Base-by-base conservation (phyloP, 2,329 filamentous ascomycete genomes). In the Colletotrichum falcatum region DNA sequence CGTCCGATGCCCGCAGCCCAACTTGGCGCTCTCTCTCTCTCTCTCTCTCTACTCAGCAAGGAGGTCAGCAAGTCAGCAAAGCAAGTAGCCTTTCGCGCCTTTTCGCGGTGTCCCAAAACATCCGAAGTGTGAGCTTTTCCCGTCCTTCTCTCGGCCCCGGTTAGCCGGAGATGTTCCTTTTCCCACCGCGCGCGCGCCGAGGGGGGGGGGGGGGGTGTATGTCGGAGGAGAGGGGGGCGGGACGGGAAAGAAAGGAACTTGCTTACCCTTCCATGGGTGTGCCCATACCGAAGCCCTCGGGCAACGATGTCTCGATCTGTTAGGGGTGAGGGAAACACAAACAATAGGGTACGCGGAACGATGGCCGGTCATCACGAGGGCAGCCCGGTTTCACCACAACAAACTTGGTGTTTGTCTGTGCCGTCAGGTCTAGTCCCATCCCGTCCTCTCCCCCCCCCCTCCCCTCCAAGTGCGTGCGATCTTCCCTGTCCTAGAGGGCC, bases 81-180 rank as follows among this genome's bases (percentile, higher is more conserved):
- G n/a, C 37, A 16, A 56, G 28, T 18, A 51, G 11, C 33, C 30
- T 61, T 49, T 42, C 39, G 39, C 39, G 26, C 30, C 28, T 28
- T 23, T 26, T 26, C 33, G 44, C 30, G 20, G 12, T 30, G 59
- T 51, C 49, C 26, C 42, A 44, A 66, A 61, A 66, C 66, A 61
- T 70, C 66, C 62, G 66, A 70, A 61, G 66, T 66, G 55, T 56
- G 66, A 70, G 56, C 55, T 6, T 51, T 30, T 28, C 30, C 26
- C 26, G 56, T 37, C 33, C 14, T 28, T 20, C 46, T 39, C n/a
- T 39, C 44, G 51, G 51, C 18, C 30, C 3, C 51, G 51, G 30
- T 14, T 8, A n/a, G 6, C 28, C 51, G 18, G 30, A 35, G 5
- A n/a, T 33, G 28, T 12, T 53, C 33, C 28, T 53, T 12, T 30